A percentile compares a stretch with the other conserved stretches of the same genome.
Conservation (phyloP, 805 yeast species). For the Helenozyma rhizophorensis region DNA sequence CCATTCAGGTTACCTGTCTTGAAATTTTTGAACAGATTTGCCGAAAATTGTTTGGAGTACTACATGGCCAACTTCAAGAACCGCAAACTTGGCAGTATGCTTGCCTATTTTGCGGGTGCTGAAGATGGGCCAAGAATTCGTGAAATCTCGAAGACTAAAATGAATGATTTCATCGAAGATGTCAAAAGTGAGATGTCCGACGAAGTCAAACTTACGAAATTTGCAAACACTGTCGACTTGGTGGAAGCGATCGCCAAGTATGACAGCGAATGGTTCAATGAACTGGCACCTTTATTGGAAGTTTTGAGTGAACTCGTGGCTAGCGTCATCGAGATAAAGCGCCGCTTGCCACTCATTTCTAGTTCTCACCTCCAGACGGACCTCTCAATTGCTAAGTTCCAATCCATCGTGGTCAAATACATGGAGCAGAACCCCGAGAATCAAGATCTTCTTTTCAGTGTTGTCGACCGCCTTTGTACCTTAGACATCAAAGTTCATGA, state of each 20-base stretch:
- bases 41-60: constrained; percentile 66
- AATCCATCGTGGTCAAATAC: constrained; percentile 32
- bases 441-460: constrained; percentile 24
- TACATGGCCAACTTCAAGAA: constrained; percentile 64
- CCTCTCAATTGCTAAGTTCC: constrained; percentile 64
- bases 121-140: constrained; percentile 56
- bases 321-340: constrained; percentile 39
- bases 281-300: constrained; percentile 44
- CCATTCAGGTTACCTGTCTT: constrained; percentile 93
- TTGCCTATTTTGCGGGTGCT: constrained; percentile 60
- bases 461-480: constrained; percentile 35
- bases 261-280: constrained; percentile 56
- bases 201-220: constrained; percentile 56
- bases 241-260: constrained; percentile 47
- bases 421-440: constrained; percentile 23
- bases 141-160: constrained; percentile 47
- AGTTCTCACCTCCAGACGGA: constrained; percentile 65
- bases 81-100: constrained; percentile 59
- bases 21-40: constrained; percentile 77
- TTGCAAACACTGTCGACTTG: constrained; percentile 71
- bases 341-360: constrained; percentile 41
- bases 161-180: constrained; percentile 45
- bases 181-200: constrained; percentile 45
- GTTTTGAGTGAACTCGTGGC: constrained; percentile 41
- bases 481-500: constrained; percentile 45